Percentiles rank a stretch among this genome's conserved stretches.
phyloP scores from a whole-genome alignment of 2,329 filamentous ascomycete species.

The Rutstroemia sydowiana region DNA sequence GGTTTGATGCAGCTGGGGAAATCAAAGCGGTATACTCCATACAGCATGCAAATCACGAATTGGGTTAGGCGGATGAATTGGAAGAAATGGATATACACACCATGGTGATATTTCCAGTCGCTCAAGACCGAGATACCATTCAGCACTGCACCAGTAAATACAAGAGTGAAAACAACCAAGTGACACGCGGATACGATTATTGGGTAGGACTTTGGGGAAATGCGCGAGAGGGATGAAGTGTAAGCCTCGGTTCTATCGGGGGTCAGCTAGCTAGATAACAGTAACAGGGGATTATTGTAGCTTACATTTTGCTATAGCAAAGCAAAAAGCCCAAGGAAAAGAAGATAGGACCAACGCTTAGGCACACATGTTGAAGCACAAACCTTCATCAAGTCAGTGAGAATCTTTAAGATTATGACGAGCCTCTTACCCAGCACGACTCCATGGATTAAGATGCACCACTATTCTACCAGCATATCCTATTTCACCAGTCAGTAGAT shows the following conservation, averaged over 20 bases:
- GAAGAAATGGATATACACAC: too few relatives aligned
- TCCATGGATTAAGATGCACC: slow-evolving; percentile 2
- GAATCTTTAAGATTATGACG: neutral
- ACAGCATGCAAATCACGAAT: too few relatives aligned
- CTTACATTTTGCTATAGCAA: slow-evolving; percentile 1
- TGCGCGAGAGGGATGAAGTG: neutral
- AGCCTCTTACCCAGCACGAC: neutral
- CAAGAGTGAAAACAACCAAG: too few relatives aligned
- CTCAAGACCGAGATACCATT: too few relatives aligned
- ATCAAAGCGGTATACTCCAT: too few relatives aligned
- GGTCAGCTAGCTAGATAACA: neutral
- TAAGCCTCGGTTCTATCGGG: neutral
- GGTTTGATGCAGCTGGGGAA: too few relatives aligned
- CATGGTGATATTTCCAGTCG: too few relatives aligned
- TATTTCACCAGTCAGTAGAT: neutral
- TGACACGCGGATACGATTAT: neutral
- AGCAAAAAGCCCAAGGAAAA: neutral
- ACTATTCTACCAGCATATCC: slow-evolving; percentile 1
- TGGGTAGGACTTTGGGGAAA: neutral
- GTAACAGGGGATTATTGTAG: neutral
- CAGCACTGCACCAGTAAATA: too few relatives aligned
- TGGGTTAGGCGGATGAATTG: too few relatives aligned
- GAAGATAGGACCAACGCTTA: neutral
- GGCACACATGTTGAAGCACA: neutral
- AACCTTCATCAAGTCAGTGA: neutral